Evolutionary conservation across 1,139 yeast genomes (phyloP), one percentile per base, ranked within the genome.

Genomic region (Blastobotrys arbuscula): DNA sequence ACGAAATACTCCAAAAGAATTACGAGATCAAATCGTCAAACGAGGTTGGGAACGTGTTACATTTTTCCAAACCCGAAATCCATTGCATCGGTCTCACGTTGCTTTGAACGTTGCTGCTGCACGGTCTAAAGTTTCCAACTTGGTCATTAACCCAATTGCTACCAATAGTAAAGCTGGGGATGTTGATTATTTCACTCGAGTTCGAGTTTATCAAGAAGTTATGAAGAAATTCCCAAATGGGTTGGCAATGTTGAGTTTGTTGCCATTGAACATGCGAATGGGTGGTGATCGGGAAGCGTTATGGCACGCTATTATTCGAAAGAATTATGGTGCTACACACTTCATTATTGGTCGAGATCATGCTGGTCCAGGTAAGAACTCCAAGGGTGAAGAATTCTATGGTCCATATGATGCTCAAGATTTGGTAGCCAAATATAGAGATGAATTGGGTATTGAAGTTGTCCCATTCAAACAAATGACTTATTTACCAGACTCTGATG

Each of bases 231-330:
- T 86, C 70, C 97, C 97, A 50, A 84, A 82, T 53, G 96, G 96
- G 50, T 82, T 90, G 77, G 97, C 97, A 12, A 80, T 87, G 57
- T 75, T 90, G 55, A 84, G 97, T 12, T 74, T 90, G 57, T 75
- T 90, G 63, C 97, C 97, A 16, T 76, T 90, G 61, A 97, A 97
- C 44, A 90, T 90, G 97, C 82, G 97, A 76, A 90, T 90, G 97
- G 97, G 95, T 54, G 97, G 97, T 69, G 97, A 92, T 69, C 82
- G 96, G 68, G 97, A 90, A 73, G 97, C 97, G 31, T 84, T 90
- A 48, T 90, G 97, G 97, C 97, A 90, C 67, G 96, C 97, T 23
- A 84, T 90, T 64, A 90, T 90, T 66, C 84, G 97, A 72, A 87
- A 89, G 76, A 90, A 90, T 72, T 89, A 84, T 67, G 97, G 97